Percentiles rank a stretch among this genome's conserved stretches.
These are phyloP conservation scores for Neurospora sp. DNA, from an alignment of 2,329 filamentous ascomycete species.

Conservation along the genomic window DNA sequence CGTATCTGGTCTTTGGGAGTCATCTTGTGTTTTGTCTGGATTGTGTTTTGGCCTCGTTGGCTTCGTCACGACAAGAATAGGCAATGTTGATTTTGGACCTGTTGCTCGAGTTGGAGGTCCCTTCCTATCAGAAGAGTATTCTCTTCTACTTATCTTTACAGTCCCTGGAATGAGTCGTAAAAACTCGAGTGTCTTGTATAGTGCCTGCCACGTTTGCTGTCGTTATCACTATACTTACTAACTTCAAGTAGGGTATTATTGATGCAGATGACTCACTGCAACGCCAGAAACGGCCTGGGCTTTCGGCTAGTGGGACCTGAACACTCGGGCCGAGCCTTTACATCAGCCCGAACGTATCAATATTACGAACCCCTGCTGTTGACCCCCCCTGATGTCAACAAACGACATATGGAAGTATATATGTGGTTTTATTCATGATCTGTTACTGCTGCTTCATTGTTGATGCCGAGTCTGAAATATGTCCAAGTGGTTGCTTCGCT, in stretches of 20 bases:
- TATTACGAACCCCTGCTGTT: background rate
- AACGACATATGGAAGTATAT: background rate
- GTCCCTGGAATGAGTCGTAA: background rate
- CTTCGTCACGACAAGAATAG: background rate
- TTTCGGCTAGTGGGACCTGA: background rate
- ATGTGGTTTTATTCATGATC: background rate
- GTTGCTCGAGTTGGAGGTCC: background rate
- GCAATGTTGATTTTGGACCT: background rate
- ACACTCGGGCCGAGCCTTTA: background rate
- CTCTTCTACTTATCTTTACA: background rate
- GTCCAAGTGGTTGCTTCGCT: background rate
- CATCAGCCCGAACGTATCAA: background rate
- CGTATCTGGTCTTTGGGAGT: slow-evolving; percentile 1
- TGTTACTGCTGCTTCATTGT: background rate
- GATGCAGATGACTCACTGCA: background rate
- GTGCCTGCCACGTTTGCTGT: background rate
- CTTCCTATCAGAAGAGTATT: background rate
- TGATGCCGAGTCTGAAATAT: background rate
- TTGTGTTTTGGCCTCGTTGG: background rate
- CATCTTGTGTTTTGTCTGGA: background rate
- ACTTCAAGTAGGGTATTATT: background rate
- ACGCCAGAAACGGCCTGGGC: background rate
- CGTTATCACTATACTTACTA: background rate
- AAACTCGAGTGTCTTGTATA: background rate
- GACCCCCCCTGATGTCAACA: background rate